Percentiles rank a stretch among this genome's conserved stretches.
These are phyloP conservation scores for Trichophaea hybrida DNA, from an alignment of 2,329 filamentous ascomycete species.

Conservation along the genomic window DNA sequence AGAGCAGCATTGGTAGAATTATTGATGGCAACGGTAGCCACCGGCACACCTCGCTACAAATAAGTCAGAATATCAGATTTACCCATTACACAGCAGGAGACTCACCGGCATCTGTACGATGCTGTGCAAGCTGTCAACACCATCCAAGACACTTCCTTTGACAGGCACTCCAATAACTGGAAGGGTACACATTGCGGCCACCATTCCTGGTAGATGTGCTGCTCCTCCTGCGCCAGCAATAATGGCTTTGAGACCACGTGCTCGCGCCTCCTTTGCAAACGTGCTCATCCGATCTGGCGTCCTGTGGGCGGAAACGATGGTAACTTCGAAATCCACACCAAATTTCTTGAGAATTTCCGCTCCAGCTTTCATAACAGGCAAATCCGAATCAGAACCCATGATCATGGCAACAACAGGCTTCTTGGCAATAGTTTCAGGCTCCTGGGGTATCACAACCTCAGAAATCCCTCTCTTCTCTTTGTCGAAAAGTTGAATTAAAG, in stretches of 20 bases:
- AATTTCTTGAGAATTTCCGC: constrained; percentile 55
- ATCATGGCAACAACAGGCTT: constrained; percentile 57
- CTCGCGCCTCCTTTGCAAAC: constrained; percentile 48
- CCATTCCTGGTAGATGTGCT: constrained; percentile 61
- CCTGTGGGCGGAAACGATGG: constrained; percentile 68
- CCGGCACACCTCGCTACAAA: constrained; percentile 46
- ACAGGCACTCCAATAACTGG: constrained; percentile 68
- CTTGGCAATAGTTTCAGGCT: constrained; percentile 7
- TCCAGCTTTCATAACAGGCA: constrained; percentile 50
- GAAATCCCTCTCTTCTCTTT: constrained; percentile 22
- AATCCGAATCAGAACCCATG: constrained; percentile 72
- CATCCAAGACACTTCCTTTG: constrained; percentile 57
- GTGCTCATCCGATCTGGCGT: constrained; percentile 57
- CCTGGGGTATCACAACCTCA: constrained; percentile 17
- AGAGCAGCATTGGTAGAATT: constrained; percentile 66
- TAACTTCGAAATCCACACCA: constrained; percentile 54
- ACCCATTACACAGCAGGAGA: constrained; percentile 25
- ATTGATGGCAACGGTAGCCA: constrained; percentile 64
- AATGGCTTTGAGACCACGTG: constrained; percentile 54
- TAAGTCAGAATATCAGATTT: constrained; percentile 21
- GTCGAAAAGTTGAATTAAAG: constrained; percentile 53
- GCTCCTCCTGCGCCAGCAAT: constrained; percentile 65
- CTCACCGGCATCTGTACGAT: constrained; percentile 63
- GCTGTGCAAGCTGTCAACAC: constrained; percentile 54
- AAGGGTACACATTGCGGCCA: constrained; percentile 53